Percentiles rank a stretch among this genome's conserved stretches.
phyloP scores from a whole-genome alignment of 805 yeast species.

The Sugiyamaella floridensis region DNA sequence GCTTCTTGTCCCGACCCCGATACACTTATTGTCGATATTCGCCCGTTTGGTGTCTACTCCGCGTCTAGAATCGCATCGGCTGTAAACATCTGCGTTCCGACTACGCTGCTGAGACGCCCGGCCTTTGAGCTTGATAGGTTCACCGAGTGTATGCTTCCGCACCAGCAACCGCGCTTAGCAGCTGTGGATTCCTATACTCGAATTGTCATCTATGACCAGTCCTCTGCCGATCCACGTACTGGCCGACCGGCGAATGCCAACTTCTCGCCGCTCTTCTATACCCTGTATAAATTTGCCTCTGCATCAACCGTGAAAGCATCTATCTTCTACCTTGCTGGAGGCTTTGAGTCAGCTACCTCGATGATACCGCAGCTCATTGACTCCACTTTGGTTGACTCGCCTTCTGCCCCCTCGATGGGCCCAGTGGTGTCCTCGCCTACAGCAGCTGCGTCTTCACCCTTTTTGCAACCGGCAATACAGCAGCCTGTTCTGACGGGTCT shows the following conservation, averaged over 20 bases:
- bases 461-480: constrained; percentile 1
- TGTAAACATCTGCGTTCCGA: constrained; percentile 76
- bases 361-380: background rate
- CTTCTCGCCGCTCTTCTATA: constrained; percentile 21
- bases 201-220: constrained; percentile 47
- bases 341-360: constrained; percentile 6
- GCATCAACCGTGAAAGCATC: constrained; percentile 19
- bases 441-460: background rate
- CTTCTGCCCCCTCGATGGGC: background rate
- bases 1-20: background rate
- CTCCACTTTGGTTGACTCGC: background rate
- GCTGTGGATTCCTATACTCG: constrained; percentile 17
- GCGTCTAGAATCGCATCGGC: constrained; percentile 52
- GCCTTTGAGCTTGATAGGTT: constrained; percentile 51
- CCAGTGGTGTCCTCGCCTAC: background rate
- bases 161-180: constrained; percentile 24
- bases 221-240: constrained; percentile 6
- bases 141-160: constrained; percentile 32
- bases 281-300: constrained; percentile 25
- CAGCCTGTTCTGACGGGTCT: constrained; percentile 26
- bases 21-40: constrained; percentile 60
- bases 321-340: constrained; percentile 25
- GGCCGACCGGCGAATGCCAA: constrained; percentile 7
- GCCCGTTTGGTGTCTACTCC: constrained; percentile 73
- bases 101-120: constrained; percentile 74